Base-by-base conservation (phyloP, 208 protist species). In the Trypanosoma melophagium region DNA sequence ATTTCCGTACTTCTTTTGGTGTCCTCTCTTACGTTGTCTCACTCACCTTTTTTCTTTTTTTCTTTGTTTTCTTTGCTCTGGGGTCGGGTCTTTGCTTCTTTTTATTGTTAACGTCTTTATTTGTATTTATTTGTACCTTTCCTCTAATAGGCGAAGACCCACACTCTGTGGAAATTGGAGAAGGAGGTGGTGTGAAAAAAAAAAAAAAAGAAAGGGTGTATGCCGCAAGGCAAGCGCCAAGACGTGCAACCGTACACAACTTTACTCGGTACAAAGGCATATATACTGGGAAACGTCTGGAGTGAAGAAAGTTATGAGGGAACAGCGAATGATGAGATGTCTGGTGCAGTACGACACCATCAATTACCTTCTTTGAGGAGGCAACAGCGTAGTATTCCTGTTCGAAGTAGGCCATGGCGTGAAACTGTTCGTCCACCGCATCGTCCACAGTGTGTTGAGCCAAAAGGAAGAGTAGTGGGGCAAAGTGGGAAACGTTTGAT, bases 181-280 rank as follows among this genome's bases (percentile, higher is more conserved):
- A 35, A 35, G 28, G 5, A 5, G 5, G 28, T 35, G 28, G 1
- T 1, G 28, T 44, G 57, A 28, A 41, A 0, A 42, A 38, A 21
- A 52, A 13, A 24, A 41, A n/a, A 5, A 24, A 47, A 17, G 16
- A 38, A 31, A 25, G 21, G 13, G 22, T 44, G 40, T 41, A 58
- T 40, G 25, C 14, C 19, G 5, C 7, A 9, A 28, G 53, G 24
- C 53, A 58, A 14, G 42, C 16, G 51, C 14, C 19, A 16, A 10
- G 14, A 12, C 28, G 22, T 69, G 53, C 24, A 69, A 31, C 4
- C 52, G 1, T 69, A 69, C 53, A 60, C 41, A n/a, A 69, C 63
- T 16, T 0, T 35, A 9, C 53, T 69, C 13, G 63, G 63, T 42
- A 69, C 63, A 41, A 69, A 45, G 35, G 63, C 63, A 49, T 69